phyloP scores from a whole-genome alignment of 441 rosid species.

The Euphorbia schlechtendalii region DNA sequence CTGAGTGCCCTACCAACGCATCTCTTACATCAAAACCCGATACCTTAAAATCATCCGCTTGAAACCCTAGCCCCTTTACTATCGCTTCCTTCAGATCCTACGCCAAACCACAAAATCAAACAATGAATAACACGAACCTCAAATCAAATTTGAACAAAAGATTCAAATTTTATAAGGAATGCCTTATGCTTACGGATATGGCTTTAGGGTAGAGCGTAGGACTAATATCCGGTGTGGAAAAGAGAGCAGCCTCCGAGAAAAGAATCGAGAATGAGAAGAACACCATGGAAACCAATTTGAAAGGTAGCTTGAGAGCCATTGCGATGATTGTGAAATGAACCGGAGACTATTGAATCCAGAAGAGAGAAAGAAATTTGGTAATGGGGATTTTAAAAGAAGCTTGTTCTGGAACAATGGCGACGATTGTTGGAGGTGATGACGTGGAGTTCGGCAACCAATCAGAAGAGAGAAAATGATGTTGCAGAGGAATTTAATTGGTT shows the following conservation, averaged over 20 bases:
- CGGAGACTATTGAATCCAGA: neutral
- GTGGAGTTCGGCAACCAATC: slow-evolving; percentile 45
- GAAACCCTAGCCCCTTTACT: slow-evolving; percentile 75
- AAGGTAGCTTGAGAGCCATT: slow-evolving; percentile 21
- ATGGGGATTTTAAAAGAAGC: too few species aligned
- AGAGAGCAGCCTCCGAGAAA: slow-evolving; percentile 32
- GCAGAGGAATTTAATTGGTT: slow-evolving; percentile 27
- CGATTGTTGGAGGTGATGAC: slow-evolving; percentile 34
- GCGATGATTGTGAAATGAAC: neutral
- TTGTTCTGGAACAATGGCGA: too few species aligned
- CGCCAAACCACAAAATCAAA: neutral
- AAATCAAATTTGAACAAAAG: neutral
- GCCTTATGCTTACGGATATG: slow-evolving; percentile 51
- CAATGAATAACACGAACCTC: neutral
- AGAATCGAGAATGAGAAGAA: slow-evolving; percentile 26
- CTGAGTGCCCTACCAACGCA: slow-evolving; percentile 73
- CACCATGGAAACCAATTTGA: slow-evolving; percentile 19
- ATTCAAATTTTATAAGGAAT: neutral
- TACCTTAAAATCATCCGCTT: slow-evolving; percentile 58
- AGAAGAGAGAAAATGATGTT: slow-evolving; percentile 36
- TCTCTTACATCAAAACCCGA: slow-evolving; percentile 75
- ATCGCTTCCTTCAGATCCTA: slow-evolving; percentile 90
- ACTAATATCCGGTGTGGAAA: slow-evolving; percentile 30
- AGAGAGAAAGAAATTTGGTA: too few species aligned
- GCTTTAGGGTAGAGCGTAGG: slow-evolving; percentile 55